Base-by-base conservation (phyloP, 2,329 filamentous ascomycete genomes). In the Colletotrichum trifolii region DNA sequence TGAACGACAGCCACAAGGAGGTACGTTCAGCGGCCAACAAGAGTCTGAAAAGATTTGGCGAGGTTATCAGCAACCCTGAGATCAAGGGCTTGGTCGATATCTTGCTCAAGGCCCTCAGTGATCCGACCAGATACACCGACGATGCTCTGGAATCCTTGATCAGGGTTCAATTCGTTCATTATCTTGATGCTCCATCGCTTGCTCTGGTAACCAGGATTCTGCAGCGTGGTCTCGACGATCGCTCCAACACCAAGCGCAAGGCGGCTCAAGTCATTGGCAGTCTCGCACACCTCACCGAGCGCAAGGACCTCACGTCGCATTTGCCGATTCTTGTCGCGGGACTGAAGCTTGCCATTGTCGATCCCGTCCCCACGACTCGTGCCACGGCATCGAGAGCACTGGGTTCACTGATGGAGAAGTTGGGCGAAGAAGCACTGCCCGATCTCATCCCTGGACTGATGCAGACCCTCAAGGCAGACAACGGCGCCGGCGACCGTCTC, bases 1-100 rank as follows among this genome's bases (percentile, higher is more conserved):
- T 99, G 64, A 99, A 97, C 71, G 96, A 99, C 81, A 97, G 93
- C 73, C 96, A 99, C 81, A 99, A 99, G 78, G 96, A 99, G 79
- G 96, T 99, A 38, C 89, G 96, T 66, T 83, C 89, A 48, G 94
- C 93, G 25, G 96, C 96, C 8, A 99, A 99, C 78, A 90, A 95
- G 79, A 97, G 94, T 80, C 84, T 99, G 80, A 97, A 99, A 81
- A 91, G 96, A 61, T 99, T 99, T 75, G 96, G 96, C 69, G 96
- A 99, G 77, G 96, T 99, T 70, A 99, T 99, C 77, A 96, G 87
- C 77, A 99, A 99, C 76, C 96, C 96, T 4, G 96, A 99, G 78
- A 93, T 99, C 74, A 97, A 97, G 86, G 88, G 90, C 69, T 85
- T 98, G 12, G 95, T 98, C 64, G 90, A 91, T 72, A 91, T 97